Percentiles rank a stretch among this genome's conserved stretches.
These are phyloP conservation scores for Pugionium dolabratum DNA, from an alignment of 345 rosid genomes.

Conservation along the genomic window DNA sequence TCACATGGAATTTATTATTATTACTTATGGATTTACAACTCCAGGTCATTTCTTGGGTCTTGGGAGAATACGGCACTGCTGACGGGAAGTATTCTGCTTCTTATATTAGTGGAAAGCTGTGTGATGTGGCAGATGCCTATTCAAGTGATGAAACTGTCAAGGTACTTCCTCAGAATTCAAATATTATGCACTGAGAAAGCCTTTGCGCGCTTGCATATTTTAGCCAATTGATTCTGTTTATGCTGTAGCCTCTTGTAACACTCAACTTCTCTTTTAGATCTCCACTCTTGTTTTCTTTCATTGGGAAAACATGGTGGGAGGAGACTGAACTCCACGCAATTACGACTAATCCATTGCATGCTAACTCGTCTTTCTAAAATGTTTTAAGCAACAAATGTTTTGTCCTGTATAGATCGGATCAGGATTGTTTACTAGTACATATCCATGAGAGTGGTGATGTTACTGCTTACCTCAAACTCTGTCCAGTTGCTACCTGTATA, in stretches of 20 bases:
- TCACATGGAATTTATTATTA: conserved; percentile 1
- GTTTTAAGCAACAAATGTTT: neutral
- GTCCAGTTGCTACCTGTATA: neutral
- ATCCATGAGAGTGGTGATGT: conserved; percentile 3
- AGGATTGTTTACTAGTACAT: conserved; percentile 18
- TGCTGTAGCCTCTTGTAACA: conserved; percentile 14
- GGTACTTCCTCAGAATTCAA: conserved; percentile 48
- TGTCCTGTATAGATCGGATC: conserved; percentile 5
- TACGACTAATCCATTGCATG: conserved; percentile 18
- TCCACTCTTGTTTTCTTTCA: conserved; percentile 6
- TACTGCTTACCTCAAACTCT: conserved; percentile 6
- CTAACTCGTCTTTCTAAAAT: conserved; percentile 2
- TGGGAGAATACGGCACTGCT: conserved; percentile 94
- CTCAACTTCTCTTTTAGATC: conserved; percentile 7
- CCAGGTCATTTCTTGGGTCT: conserved; percentile 97
- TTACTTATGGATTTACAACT: conserved; percentile 36
- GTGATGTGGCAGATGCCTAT: conserved; percentile 95
- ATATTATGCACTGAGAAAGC: conserved; percentile 13
- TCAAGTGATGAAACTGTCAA: conserved; percentile 91
- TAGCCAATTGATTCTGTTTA: neutral
- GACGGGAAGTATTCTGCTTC: conserved; percentile 84
- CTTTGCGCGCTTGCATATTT: conserved; percentile 4
- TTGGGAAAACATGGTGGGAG: conserved; percentile 5
- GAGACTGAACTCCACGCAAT: conserved; percentile 2
- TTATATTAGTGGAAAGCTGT: conserved; percentile 81